A percentile compares a stretch with the other conserved stretches of the same genome.
These are phyloP conservation scores for Endoconidiophora polonica DNA, from an alignment of 2,329 filamentous ascomycete genomes.

Conservation along the genomic window DNA sequence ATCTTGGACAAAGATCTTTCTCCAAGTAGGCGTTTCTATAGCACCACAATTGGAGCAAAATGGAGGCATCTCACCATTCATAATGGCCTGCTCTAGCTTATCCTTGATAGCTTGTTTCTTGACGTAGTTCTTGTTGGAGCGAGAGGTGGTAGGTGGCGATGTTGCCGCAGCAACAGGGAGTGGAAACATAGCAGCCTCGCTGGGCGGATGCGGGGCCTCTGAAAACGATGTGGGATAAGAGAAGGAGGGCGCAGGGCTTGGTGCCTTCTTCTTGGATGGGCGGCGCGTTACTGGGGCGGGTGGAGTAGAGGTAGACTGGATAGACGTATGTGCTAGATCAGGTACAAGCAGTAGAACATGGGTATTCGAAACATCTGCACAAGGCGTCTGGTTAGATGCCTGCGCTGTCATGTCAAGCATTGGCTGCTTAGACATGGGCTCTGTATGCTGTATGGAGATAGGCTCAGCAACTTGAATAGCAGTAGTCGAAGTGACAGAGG, in stretches of 20 bases:
- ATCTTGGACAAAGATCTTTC: constrained; percentile 75
- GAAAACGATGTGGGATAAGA: constrained; percentile 26
- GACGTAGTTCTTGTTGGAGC: constrained; percentile 45
- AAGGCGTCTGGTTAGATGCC: no score
- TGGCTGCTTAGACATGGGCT: no score
- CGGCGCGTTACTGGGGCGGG: background rate
- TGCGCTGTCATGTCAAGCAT: no score
- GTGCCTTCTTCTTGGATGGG: constrained; percentile 2
- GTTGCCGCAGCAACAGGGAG: constrained; percentile 16
- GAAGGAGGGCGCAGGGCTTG: constrained; percentile 18
- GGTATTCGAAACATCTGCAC: no score
- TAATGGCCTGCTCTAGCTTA: constrained; percentile 45
- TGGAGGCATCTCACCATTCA: constrained; percentile 67
- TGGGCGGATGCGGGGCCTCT: constrained; percentile 26
- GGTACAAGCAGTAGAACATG: no score
- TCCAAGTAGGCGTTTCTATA: constrained; percentile 92
- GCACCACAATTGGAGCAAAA: constrained; percentile 88
- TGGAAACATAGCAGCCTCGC: constrained; percentile 23
- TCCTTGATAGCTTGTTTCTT: constrained; percentile 47
- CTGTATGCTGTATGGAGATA: no score
- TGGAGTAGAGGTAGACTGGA: background rate
- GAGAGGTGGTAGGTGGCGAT: constrained; percentile 22
- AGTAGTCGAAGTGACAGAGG: background rate
- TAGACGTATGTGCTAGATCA: background rate
- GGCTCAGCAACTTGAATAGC: no score